A percentile compares a stretch with the other conserved stretches of the same genome.
Conservation (phyloP, 2,329 filamentous ascomycete species). For the Ambrosiella xylebori region DNA sequence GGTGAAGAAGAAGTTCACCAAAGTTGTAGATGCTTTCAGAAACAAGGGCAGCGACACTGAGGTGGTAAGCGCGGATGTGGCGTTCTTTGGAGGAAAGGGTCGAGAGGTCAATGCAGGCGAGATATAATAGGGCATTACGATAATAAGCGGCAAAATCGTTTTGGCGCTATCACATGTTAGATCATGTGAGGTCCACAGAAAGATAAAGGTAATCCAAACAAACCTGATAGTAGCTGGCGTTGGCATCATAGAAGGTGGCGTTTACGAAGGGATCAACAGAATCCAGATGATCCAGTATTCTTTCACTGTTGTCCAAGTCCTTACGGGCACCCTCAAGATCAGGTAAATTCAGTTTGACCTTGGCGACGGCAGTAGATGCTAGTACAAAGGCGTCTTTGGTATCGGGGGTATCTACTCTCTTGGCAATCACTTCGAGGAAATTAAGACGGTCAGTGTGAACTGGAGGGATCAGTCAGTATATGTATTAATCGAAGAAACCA, state of each 20-base stretch:
- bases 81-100: slow-evolving; percentile 59
- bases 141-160: slow-evolving; percentile 93
- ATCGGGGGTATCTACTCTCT: slow-evolving; percentile 78
- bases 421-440: slow-evolving; percentile 69
- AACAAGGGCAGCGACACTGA: slow-evolving; percentile 79
- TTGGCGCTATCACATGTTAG: slow-evolving; percentile 33
- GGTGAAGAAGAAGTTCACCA: slow-evolving; percentile 92
- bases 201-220: background rate
- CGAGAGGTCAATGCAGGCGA: slow-evolving; percentile 80
- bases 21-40: slow-evolving; percentile 98
- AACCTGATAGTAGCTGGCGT: slow-evolving; percentile 83
- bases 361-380: slow-evolving; percentile 76
- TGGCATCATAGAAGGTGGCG: slow-evolving; percentile 88
- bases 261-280: slow-evolving; percentile 91
- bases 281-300: slow-evolving; percentile 79
- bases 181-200: background rate
- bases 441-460: slow-evolving; percentile 72
- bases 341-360: slow-evolving; percentile 64
- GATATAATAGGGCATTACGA: slow-evolving; percentile 90
- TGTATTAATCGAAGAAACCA: too few relatives aligned
- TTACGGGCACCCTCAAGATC: slow-evolving; percentile 70
- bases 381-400: slow-evolving; percentile 95
- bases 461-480: slow-evolving; percentile 21
- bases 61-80: slow-evolving; percentile 72
- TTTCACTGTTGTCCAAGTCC: slow-evolving; percentile 74